Conservation (phyloP, 116 monocot species). For the Dioscorea cayenensis region DNA sequence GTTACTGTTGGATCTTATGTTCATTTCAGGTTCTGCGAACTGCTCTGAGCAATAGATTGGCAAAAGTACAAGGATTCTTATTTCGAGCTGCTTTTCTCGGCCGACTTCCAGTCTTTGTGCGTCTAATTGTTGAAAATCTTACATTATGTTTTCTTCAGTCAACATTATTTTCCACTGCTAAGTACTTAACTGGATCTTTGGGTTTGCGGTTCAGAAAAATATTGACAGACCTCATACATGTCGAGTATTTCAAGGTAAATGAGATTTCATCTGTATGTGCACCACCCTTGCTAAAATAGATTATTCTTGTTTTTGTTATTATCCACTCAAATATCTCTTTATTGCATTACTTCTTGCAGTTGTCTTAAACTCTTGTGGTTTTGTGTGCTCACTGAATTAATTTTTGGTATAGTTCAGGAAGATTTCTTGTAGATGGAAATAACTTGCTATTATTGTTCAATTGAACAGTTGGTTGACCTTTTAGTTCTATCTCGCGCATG, state of each 20-base stretch:
- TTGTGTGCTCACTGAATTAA: too few relatives aligned
- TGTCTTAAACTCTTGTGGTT: too few relatives aligned
- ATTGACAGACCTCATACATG: slow-evolving; percentile 80
- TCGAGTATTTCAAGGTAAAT: slow-evolving; percentile 85
- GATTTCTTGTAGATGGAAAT: too few relatives aligned
- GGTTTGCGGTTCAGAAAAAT: slow-evolving; percentile 80
- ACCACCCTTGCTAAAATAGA: too few relatives aligned
- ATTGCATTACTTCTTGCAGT: neutral
- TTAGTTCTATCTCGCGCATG: too few relatives aligned
- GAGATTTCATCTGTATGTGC: neutral
- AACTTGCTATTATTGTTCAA: too few relatives aligned
- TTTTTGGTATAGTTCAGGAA: too few relatives aligned
- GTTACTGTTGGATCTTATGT: neutral
- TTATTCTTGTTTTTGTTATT: neutral
- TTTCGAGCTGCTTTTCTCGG: slow-evolving; percentile 91
- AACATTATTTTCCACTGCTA: slow-evolving; percentile 71
- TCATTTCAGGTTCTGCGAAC: slow-evolving; percentile 69
- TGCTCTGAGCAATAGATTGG: slow-evolving; percentile 78
- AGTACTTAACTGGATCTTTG: slow-evolving; percentile 80
- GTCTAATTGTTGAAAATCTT: slow-evolving; percentile 83
- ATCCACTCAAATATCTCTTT: neutral
- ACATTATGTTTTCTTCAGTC: slow-evolving; percentile 86
- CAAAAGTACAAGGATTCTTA: slow-evolving; percentile 89
- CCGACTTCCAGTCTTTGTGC: slow-evolving; percentile 65
- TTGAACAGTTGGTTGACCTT: too few relatives aligned